A percentile compares a stretch with the other conserved stretches of the same genome.
phyloP scores from a whole-genome alignment of 2,329 filamentous ascomycete genomes.

The Diaporthe citriasiana region DNA sequence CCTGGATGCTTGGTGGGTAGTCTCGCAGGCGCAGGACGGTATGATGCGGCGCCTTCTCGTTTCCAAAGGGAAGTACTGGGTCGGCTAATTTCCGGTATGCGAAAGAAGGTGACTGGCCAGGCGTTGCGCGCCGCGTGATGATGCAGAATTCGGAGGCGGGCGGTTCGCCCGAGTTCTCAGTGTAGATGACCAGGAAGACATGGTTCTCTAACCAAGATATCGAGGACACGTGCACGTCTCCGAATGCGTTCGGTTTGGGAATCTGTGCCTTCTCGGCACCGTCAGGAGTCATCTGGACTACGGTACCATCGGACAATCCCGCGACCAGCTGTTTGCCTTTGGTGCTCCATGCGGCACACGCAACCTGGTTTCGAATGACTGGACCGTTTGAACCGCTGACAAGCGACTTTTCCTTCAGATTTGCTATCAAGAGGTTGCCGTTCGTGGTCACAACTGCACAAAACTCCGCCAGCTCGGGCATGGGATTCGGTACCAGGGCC shows the following conservation, averaged over 20 bases:
- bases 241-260: constrained; percentile 79
- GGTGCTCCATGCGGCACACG: constrained; percentile 90
- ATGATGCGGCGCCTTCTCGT: constrained; percentile 79
- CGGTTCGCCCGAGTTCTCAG: constrained; percentile 69
- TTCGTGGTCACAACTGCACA: constrained; percentile 85
- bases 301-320: constrained; percentile 84
- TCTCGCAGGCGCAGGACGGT: constrained; percentile 82
- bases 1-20: constrained; percentile 84
- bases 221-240: constrained; percentile 80
- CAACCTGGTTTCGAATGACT: constrained; percentile 80
- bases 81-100: constrained; percentile 82
- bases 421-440: constrained; percentile 87
- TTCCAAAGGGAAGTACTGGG: constrained; percentile 79
- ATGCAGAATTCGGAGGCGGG: constrained; percentile 83
- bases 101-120: constrained; percentile 64
- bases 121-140: constrained; percentile 76
- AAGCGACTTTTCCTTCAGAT: constrained; percentile 77
- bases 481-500: constrained; percentile 84
- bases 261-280: constrained; percentile 84
- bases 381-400: constrained; percentile 70
- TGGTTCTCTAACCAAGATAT: constrained; percentile 92
- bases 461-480: constrained; percentile 77
- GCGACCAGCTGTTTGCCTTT: constrained; percentile 94
- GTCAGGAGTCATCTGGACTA: constrained; percentile 86
- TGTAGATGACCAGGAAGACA: constrained; percentile 85